phyloP scores from a whole-genome alignment of 2,329 filamentous ascomycete genomes.

The Verticillium tricorpus region DNA sequence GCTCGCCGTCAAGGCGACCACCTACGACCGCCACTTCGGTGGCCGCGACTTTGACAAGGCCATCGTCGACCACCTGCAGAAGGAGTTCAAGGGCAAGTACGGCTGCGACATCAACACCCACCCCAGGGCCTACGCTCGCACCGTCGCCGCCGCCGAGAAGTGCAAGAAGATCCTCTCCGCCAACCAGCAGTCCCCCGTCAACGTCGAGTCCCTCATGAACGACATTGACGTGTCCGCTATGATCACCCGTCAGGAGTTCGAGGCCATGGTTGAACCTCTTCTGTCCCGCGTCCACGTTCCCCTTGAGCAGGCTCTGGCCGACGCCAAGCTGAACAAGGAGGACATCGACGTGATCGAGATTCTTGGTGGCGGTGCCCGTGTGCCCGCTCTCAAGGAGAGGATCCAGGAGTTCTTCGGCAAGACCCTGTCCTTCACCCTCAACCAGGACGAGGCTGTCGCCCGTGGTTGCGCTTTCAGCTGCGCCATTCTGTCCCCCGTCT shows the following conservation, averaged over 20 bases:
- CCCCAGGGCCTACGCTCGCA: conserved; percentile 82
- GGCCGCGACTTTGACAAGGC: conserved; percentile 96
- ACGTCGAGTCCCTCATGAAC: conserved; percentile 98
- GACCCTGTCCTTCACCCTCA: conserved; percentile 88
- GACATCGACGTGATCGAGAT: conserved; percentile 94
- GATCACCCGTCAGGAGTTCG: conserved; percentile 91
- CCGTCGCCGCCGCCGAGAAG: conserved; percentile 88
- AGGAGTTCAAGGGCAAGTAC: conserved; percentile 96
- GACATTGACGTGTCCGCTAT: conserved; percentile 86
- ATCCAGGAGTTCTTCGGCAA: conserved; percentile 92
- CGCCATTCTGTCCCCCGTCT: conserved; percentile 93
- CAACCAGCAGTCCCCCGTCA: conserved; percentile 87
- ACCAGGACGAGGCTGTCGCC: conserved; percentile 95
- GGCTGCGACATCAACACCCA: conserved; percentile 93
- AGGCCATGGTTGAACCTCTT: conserved; percentile 82
- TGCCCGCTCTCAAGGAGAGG: conserved; percentile 85
- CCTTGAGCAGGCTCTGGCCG: conserved; percentile 87
- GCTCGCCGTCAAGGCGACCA: conserved; percentile 85
- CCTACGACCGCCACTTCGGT: conserved; percentile 94
- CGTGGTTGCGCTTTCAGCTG: conserved; percentile 96
- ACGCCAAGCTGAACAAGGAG: conserved; percentile 84
- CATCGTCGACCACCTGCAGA: conserved; percentile 87
- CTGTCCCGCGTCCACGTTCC: conserved; percentile 68
- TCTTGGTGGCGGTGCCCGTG: conserved; percentile 90
- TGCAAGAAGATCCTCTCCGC: conserved; percentile 97